Conservation (phyloP, 345 rosid species). For the Pugionium dolabratum region DNA sequence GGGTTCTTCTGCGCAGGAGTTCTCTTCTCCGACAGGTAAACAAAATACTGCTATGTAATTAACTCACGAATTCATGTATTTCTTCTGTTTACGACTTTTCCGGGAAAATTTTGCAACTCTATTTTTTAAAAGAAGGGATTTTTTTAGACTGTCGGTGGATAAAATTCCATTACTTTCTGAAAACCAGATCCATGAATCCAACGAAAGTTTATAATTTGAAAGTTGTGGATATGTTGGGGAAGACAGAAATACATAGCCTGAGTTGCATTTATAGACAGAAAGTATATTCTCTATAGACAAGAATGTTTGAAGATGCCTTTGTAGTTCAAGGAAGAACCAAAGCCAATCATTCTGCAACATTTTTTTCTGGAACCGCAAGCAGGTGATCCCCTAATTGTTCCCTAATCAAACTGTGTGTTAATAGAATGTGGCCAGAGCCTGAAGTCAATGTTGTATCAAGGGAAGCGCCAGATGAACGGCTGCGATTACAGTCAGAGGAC, state of each 20-base stretch:
- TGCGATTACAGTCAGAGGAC: conserved; percentile 65
- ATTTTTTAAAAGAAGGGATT: not conserved
- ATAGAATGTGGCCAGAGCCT: conserved; percentile 85
- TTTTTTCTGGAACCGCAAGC: not conserved
- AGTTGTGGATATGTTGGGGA: not conserved
- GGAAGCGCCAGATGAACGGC: conserved; percentile 52
- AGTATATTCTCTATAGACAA: not conserved
- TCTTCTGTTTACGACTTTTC: conserved; percentile 22
- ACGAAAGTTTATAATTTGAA: not conserved
- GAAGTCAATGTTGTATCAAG: conserved; percentile 57
- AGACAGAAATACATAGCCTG: not conserved
- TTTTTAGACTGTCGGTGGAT: conserved; percentile 31
- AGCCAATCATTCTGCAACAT: not conserved
- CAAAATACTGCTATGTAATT: conserved; percentile 11
- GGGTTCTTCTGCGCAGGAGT: conserved; percentile 93
- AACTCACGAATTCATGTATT: not conserved
- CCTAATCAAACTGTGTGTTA: conserved; percentile 21
- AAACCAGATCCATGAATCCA: conserved; percentile 2
- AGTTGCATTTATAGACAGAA: conserved; percentile 14
- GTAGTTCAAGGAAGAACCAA: conserved; percentile 8
- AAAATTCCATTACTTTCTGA: not conserved
- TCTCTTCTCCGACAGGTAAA: conserved; percentile 88
- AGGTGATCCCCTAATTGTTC: not conserved
- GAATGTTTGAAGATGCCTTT: not conserved
- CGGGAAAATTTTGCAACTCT: conserved; percentile 12